Evolutionary conservation across 441 rosid species (phyloP).

Genomic region (Adansonia madagascariensis): DNA sequence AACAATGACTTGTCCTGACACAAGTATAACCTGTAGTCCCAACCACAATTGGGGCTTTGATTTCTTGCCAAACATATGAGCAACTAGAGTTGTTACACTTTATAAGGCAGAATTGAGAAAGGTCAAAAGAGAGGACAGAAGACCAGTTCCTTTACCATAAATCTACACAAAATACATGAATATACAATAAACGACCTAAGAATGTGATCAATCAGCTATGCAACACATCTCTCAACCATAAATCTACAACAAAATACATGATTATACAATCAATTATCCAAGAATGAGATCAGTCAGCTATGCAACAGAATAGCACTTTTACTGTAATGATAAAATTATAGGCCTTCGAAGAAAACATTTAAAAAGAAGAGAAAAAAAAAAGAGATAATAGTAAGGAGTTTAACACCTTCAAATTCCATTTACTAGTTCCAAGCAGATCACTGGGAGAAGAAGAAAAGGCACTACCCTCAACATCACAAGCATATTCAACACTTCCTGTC

Average conservation of each 20-base stretch:
- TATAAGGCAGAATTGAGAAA: neutral
- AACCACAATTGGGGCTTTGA: neutral
- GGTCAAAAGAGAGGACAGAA: neutral
- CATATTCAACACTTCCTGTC: slow-evolving; percentile 98
- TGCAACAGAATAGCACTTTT: neutral
- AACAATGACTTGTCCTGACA: neutral
- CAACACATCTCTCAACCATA: neutral
- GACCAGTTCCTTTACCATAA: neutral
- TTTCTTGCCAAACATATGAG: neutral
- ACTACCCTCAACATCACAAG: slow-evolving; percentile 99
- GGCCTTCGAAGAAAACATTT: slow-evolving; percentile 14
- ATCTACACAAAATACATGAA: neutral
- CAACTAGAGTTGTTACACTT: neutral
- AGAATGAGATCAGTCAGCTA: slow-evolving; percentile 3
- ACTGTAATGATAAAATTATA: neutral
- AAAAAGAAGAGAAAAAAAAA: slow-evolving; percentile 14
- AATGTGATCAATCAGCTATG: slow-evolving; percentile 20
- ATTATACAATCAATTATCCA: neutral
- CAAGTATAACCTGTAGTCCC: neutral
- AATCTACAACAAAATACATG: neutral
- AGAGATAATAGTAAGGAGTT: slow-evolving; percentile 35
- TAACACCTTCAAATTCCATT: slow-evolving; percentile 96
- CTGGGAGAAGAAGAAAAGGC: slow-evolving; percentile 89
- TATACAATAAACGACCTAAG: neutral
- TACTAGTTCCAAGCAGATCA: slow-evolving; percentile 94